Evolutionary conservation across 2,329 filamentous ascomycete genomes (phyloP).

Genomic region (Bimuria novae-zelandiae): DNA sequence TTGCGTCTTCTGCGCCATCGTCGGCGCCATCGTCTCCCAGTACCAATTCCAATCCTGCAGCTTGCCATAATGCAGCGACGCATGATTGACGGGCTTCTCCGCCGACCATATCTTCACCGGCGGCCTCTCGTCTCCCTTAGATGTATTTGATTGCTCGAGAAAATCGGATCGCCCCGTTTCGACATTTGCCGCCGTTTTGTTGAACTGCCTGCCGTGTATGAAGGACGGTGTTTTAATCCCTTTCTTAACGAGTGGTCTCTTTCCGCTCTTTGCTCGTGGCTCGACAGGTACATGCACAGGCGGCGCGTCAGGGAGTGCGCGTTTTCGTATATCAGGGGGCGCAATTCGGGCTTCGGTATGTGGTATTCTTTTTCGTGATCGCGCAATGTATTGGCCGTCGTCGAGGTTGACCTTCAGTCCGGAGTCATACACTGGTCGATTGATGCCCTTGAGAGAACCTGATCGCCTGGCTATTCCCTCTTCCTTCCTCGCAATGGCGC

Average conservation of each 20-base stretch:
- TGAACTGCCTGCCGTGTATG: neutral
- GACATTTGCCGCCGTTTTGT: neutral
- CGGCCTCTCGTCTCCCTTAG: neutral
- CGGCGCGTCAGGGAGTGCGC: neutral
- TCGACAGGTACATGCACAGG: neutral
- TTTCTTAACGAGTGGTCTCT: neutral
- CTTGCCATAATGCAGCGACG: conserved; percentile 9
- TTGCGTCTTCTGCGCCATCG: conserved; percentile 43
- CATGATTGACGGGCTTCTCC: conserved; percentile 9
- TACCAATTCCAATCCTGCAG: conserved; percentile 37
- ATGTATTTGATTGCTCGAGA: conserved; percentile 24
- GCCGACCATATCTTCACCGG: conserved; percentile 9
- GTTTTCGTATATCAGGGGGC: neutral
- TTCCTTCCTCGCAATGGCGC: neutral
- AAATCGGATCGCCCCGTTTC: conserved; percentile 1
- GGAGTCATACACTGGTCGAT: neutral
- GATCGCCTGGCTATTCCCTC: neutral
- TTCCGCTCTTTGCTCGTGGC: neutral
- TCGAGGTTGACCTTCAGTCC: neutral
- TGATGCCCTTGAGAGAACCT: neutral
- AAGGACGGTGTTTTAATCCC: neutral
- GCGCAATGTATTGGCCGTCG: neutral
- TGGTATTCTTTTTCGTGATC: neutral
- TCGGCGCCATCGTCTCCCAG: conserved; percentile 38
- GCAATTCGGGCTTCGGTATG: neutral